Evolutionary conservation across 2,329 filamentous ascomycete species (phyloP).

Genomic region (Botrytis aclada): DNA sequence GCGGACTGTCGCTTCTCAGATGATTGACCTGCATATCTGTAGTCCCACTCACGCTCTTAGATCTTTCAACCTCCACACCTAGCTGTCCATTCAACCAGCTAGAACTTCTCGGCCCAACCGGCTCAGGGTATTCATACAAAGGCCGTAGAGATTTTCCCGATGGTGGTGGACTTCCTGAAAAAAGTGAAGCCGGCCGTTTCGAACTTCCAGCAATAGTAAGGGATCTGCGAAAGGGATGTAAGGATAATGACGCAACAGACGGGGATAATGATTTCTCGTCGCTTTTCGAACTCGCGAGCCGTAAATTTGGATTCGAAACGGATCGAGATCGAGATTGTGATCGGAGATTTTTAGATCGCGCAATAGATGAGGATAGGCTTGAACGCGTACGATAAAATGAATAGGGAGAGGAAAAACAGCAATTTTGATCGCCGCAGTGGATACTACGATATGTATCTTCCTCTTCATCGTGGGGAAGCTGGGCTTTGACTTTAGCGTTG

Average conservation of each 20-base stretch:
- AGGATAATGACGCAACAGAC: background rate
- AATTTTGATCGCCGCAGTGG: conserved; percentile 13
- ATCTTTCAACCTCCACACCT: background rate
- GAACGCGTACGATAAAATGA: conserved; percentile 4
- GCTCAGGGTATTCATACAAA: conserved; percentile 5
- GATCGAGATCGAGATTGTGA: background rate
- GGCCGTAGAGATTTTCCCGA: background rate
- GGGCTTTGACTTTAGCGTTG: background rate
- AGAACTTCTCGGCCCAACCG: conserved; percentile 4
- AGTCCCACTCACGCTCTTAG: background rate
- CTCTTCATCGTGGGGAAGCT: background rate
- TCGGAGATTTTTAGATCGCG: background rate
- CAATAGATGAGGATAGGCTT: background rate
- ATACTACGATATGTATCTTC: conserved; percentile 15
- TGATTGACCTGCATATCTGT: background rate
- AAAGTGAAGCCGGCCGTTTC: background rate
- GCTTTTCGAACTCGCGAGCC: background rate
- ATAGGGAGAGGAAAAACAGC: conserved; percentile 10
- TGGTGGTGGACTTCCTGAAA: background rate
- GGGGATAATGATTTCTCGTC: background rate
- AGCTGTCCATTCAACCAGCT: background rate
- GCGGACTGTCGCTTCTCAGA: background rate
- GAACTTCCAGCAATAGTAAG: background rate
- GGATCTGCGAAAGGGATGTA: background rate
- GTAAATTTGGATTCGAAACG: conserved; percentile 4